Evolutionary conservation across 345 rosid genomes (phyloP), one percentile per base, ranked within the genome.

Genomic region (Sisymbrium irio): DNA sequence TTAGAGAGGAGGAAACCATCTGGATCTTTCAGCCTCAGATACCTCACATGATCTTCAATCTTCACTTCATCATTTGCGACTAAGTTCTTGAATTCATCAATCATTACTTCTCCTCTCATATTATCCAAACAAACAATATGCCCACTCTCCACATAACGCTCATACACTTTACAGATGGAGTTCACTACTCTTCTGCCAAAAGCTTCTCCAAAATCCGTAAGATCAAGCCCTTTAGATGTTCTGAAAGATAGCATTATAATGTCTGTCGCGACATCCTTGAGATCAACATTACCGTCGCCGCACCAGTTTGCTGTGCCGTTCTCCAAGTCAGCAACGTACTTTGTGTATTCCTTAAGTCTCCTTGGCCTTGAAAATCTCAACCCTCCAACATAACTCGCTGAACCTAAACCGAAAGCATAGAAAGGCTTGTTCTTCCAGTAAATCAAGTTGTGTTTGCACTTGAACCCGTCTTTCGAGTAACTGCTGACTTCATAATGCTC

Each of bases 381-480:
- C 61, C 97, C 97, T 74, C 83, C 76, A 30, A 87, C 80, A 72
- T 80, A 85, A 79, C 99, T 95, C n/a, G 97, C 97, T 62, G 99
- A 88, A 58, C 99, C 99, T 32, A 90, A 87, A 46, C 97, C 99
- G 14, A 92, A 92, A 28, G 78, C 97, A 58, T 92, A 92, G 80
- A 92, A 95, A 5, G 97, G 91, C 25, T 77, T 71, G 82, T 84
- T 88, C 84, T 86, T 82, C 97, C 97, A 95, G 91, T 92, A 95
- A 33, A 84, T 86, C 74, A 54, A 82, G 69, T 95, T 92, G 81
- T 92, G 97, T 79, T 83, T 85, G 69, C 99, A 95, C 77, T 88
- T 84, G 47, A 73, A 91, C 40, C 88, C 92, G 1, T 83, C 82
- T 74, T 81, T 77, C 46, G 88, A 58, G 50, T 86, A 95, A 68